phyloP scores from a whole-genome alignment of 176 grass and related monocot species.

The Avena sativa region DNA sequence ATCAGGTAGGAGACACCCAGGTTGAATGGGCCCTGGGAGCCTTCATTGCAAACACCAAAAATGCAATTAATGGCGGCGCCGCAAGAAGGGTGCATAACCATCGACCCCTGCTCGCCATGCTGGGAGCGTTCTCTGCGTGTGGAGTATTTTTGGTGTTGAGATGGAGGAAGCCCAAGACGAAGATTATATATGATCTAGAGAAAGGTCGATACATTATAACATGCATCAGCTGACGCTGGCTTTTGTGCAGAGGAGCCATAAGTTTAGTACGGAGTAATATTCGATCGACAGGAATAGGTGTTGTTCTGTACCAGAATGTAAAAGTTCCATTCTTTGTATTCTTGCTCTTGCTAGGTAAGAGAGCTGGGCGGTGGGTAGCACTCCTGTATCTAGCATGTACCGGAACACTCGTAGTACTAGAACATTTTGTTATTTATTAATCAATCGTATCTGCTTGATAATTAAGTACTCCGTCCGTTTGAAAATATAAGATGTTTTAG shows the following conservation, averaged over 20 bases:
- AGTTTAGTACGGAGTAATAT: background rate
- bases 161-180: slow-evolving; percentile 77
- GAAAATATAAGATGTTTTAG: too few relatives aligned
- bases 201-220: slow-evolving; percentile 91
- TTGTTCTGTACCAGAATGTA: slow-evolving; percentile 58
- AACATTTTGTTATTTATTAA: slow-evolving; percentile 32
- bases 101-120: slow-evolving; percentile 40
- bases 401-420: slow-evolving; percentile 36
- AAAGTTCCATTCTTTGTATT: slow-evolving; percentile 62
- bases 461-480: background rate
- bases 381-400: slow-evolving; percentile 33
- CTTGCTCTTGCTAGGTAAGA: slow-evolving; percentile 39
- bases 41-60: slow-evolving; percentile 57
- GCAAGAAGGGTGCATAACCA: slow-evolving; percentile 38
- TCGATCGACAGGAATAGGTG: slow-evolving; percentile 47
- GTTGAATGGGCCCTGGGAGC: slow-evolving; percentile 90
- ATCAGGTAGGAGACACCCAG: slow-evolving; percentile 61
- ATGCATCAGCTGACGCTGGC: slow-evolving; percentile 55
- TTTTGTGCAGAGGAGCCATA: slow-evolving; percentile 42
- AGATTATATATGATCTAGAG: slow-evolving; percentile 94
- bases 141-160: slow-evolving; percentile 52
- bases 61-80: background rate
- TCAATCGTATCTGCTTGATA: slow-evolving; percentile 29
- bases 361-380: slow-evolving; percentile 29
- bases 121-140: slow-evolving; percentile 51